phyloP scores from a whole-genome alignment of 805 yeast species.

The Jamesozyma jinghongensis region DNA sequence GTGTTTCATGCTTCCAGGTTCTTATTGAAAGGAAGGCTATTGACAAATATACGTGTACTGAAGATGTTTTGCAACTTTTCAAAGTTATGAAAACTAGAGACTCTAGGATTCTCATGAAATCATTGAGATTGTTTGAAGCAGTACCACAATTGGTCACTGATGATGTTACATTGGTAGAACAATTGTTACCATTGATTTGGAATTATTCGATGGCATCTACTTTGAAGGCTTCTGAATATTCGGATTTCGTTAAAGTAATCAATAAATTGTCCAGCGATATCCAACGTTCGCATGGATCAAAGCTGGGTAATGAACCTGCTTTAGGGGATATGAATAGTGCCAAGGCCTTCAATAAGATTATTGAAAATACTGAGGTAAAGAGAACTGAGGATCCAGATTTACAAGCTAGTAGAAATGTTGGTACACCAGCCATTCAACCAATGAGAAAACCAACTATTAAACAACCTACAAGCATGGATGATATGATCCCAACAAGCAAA shows the following conservation, averaged over 20 bases:
- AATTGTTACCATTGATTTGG: conserved; percentile 47
- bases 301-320: conserved; percentile 15
- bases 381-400: conserved; percentile 18
- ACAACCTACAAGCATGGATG: not conserved
- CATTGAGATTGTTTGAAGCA: conserved; percentile 36
- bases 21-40: conserved; percentile 52
- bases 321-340: conserved; percentile 14
- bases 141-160: conserved; percentile 36
- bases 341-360: conserved; percentile 21
- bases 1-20: conserved; percentile 50
- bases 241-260: conserved; percentile 32
- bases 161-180: conserved; percentile 41
- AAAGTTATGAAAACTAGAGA: conserved; percentile 70
- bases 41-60: conserved; percentile 63
- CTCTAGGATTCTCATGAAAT: conserved; percentile 47
- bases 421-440: conserved; percentile 23
- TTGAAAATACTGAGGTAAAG: conserved; percentile 13
- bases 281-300: conserved; percentile 36
- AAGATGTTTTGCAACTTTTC: conserved; percentile 73
- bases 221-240: conserved; percentile 36
- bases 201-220: conserved; percentile 39
- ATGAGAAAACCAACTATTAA: conserved; percentile 6
- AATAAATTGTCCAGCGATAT: conserved; percentile 35
- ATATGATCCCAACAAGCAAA: conserved; percentile 1
- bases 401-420: conserved; percentile 17